Evolutionary conservation across 1,139 yeast genomes (phyloP), one percentile per base, ranked within the genome.

Genomic region (Zygoascus meyerae): DNA sequence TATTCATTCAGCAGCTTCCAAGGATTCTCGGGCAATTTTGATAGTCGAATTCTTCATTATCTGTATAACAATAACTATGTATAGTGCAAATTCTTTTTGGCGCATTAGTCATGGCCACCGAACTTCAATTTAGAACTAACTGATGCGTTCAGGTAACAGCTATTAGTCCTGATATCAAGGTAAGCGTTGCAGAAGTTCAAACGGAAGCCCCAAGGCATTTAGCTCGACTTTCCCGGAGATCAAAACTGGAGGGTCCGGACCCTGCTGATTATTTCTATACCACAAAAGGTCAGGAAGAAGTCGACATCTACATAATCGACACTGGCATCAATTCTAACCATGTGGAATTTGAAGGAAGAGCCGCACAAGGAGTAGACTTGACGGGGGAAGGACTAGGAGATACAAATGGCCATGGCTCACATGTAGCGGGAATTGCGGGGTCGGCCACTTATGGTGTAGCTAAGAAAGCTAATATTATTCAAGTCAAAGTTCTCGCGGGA

Each of bases 351-450:
- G 81, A 76, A 51, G 82, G 81, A 0, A 69, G 95, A 46, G 89
- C 83, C 0, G 52, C 52, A 2, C 58, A 62, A 40, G 89, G 87
- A 0, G 69, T 62, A 7, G 87, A 83, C 59, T 75, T 81, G 49
- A 80, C 87, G 0, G 72, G 69, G 0, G 85, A 79, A 60, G 86
- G 82, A 0, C 56, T 68, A 1, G 86, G 86, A 0, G 94, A 83
- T 59, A 54, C 56, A 4, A 81, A 81, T 58, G 92, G 94, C 0
- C 94, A 85, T 60, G 81, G 86, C 3, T 86, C 96, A 0, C 96
- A 89, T 64, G 95, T 89, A 2, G 95, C 97, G 0, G 96, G 97
- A 0, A 65, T 87, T 10, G 75, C 86, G 40, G 96, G 95, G 0
- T 86, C 95, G 0, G 67, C 64, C 36, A 78, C 82, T 0, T 89